Evolutionary conservation across 192 early-diverging fungal genomes (phyloP), one percentile per base, ranked within the genome.

Genomic region (Diversispora eburnea): DNA sequence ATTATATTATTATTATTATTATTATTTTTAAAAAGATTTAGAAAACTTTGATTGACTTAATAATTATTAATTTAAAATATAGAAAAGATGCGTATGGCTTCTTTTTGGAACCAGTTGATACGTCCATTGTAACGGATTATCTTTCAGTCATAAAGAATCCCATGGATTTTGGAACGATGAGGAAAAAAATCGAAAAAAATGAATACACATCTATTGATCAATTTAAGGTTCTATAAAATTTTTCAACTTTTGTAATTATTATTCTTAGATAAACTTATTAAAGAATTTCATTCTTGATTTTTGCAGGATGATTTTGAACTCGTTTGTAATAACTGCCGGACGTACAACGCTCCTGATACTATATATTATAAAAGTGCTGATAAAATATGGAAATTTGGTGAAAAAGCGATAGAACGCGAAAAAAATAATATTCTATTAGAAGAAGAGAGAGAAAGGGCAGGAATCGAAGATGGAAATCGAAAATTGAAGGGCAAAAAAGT

Each of bases 141-240:
- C 78, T 91, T 6, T 81, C 77, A 6, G 86, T 95, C 3, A 91
- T 98, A 64, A 89, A 87, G 55, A 73, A 84, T 10, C 94, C 95
- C 8, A 98, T 97, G 95, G 95, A 97, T 71, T 85, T 97, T 71
- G 90, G 90, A 9, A 95, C 95, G 5, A 95, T 98, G 90, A 82
- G 86, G 67, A 75, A 83, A 51, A 96, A 95, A 75, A 81, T 95
- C 4, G 76, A 85, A 12, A 71, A 79, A 2, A 78, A 83, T 9
- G 72, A 78, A 73, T 98, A 98, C 76, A 77, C 59, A 10, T 76
- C 82, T 41, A 88, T 91, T 41, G 86, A 84, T 45, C 85, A 89
- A 25, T 95, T 98, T 79, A 73, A 73, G 71, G 71, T 61, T 25
- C 13, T 33, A 15, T 20, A 19, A 13, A 41, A 5, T 25, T 61